Conservation (phyloP, 2,329 filamentous ascomycete species). For the Aspergillus pseudoglaucus region DNA sequence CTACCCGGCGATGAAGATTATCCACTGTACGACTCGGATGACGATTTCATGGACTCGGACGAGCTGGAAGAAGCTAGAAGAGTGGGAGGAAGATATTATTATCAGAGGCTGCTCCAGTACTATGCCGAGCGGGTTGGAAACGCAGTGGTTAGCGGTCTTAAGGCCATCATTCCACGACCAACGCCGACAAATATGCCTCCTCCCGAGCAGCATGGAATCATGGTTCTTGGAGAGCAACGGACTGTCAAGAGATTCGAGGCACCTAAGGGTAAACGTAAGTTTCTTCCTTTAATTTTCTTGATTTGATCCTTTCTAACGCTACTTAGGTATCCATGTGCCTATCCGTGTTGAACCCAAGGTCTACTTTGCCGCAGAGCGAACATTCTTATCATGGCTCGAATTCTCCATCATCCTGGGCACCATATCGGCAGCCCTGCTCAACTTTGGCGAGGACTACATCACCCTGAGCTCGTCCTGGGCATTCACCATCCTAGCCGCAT, state of each 20-base stretch:
- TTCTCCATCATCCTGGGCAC: slow-evolving; percentile 91
- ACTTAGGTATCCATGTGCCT: slow-evolving; percentile 81
- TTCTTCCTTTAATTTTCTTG: background rate
- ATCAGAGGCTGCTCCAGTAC: slow-evolving; percentile 51
- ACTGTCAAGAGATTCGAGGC: slow-evolving; percentile 52
- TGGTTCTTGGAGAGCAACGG: slow-evolving; percentile 37
- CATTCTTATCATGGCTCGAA: slow-evolving; percentile 94
- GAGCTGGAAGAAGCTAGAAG: slow-evolving; percentile 70
- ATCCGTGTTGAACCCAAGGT: slow-evolving; percentile 96
- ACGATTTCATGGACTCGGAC: slow-evolving; percentile 70
- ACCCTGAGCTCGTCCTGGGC: slow-evolving; percentile 65
- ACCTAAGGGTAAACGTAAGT: slow-evolving; percentile 50
- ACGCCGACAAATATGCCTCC: slow-evolving; percentile 33
- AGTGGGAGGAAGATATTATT: slow-evolving; percentile 71
- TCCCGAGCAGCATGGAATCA: slow-evolving; percentile 30
- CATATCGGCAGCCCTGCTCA: slow-evolving; percentile 75
- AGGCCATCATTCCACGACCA: slow-evolving; percentile 51
- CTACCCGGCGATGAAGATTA: slow-evolving; percentile 62
- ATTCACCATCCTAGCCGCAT: slow-evolving; percentile 75
- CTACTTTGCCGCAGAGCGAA: slow-evolving; percentile 91
- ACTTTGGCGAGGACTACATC: slow-evolving; percentile 60
- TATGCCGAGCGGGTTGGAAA: slow-evolving; percentile 46
- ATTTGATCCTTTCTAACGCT: slow-evolving; percentile 1
- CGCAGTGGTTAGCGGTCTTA: slow-evolving; percentile 41
- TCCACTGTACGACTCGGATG: slow-evolving; percentile 84